These are phyloP conservation scores for Gryganskiella cystojenkinii DNA, from an alignment of 192 early-diverging fungal genomes.

Conservation along the genomic window DNA sequence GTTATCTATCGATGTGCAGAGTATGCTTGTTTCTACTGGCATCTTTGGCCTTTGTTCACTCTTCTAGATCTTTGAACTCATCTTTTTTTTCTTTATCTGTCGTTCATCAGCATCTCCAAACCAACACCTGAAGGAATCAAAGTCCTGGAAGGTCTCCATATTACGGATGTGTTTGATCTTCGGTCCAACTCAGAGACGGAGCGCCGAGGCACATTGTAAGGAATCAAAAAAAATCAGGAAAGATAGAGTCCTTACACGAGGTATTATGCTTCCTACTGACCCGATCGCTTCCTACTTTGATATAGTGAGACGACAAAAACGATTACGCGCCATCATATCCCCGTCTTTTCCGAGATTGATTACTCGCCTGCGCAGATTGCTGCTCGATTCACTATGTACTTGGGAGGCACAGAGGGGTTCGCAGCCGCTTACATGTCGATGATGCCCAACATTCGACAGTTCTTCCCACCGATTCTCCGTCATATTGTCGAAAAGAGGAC, in stretches of 20 bases:
- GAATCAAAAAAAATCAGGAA: no score
- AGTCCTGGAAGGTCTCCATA: slow-evolving; percentile 58
- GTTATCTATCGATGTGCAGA: slow-evolving; percentile 63
- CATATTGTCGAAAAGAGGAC: slow-evolving; percentile 57
- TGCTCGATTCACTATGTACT: slow-evolving; percentile 64
- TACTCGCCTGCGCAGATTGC: slow-evolving; percentile 68
- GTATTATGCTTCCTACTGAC: neutral
- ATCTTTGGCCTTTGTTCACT: neutral
- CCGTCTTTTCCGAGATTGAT: slow-evolving; percentile 64
- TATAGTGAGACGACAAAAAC: slow-evolving; percentile 53
- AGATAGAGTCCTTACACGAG: no score
- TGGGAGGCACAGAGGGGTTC: slow-evolving; percentile 64
- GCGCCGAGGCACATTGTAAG: slow-evolving; percentile 55
- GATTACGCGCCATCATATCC: slow-evolving; percentile 54
- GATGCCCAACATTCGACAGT: slow-evolving; percentile 53
- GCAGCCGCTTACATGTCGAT: slow-evolving; percentile 61
- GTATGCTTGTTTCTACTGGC: slow-evolving; percentile 32
- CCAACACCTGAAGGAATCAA: slow-evolving; percentile 55
- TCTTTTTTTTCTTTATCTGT: neutral
- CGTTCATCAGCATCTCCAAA: slow-evolving; percentile 49
- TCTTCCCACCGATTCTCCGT: slow-evolving; percentile 56
- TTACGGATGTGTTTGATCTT: slow-evolving; percentile 64
- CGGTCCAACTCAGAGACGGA: slow-evolving; percentile 63
- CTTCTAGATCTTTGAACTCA: neutral
- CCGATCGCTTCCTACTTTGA: neutral